A percentile compares a stretch with the other conserved stretches of the same genome.
phyloP scores from a whole-genome alignment of 2,329 filamentous ascomycete species.

The Fusarium virguliforme region DNA sequence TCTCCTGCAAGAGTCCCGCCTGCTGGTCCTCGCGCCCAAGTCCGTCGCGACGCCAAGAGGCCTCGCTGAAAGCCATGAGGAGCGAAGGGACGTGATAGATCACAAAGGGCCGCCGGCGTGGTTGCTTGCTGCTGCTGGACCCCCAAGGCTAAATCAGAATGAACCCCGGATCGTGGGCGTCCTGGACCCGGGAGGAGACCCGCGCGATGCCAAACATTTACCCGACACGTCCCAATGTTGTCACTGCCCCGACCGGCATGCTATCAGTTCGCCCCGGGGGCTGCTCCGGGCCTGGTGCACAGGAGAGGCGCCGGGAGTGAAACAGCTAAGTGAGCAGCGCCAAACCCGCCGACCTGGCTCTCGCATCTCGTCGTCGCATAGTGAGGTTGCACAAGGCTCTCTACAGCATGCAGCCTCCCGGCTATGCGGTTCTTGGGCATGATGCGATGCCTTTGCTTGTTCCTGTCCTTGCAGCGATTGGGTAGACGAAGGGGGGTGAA shows the following conservation, averaged over 20 bases:
- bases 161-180: conserved; percentile 12
- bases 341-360: conserved; percentile 2
- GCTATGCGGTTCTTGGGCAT: not conserved
- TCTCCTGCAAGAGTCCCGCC: conserved; percentile 12
- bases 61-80: conserved; percentile 29
- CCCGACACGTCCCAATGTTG: not conserved
- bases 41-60: conserved; percentile 34
- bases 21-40: conserved; percentile 20
- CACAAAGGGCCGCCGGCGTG: conserved; percentile 4
- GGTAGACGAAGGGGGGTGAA: not conserved
- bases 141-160: conserved; percentile 9
- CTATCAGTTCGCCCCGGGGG: not conserved
- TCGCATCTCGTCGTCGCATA: not conserved
- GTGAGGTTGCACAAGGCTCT: conserved; percentile 13
- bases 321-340: not conserved
- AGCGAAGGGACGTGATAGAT: conserved; percentile 35
- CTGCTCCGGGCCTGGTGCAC: not conserved
- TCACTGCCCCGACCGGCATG: not conserved
- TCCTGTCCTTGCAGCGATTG: not conserved
- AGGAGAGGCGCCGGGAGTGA: conserved; percentile 2
- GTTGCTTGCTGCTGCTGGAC: too few relatives aligned
- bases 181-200: conserved; percentile 2
- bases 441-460: not conserved
- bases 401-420: conserved; percentile 6
- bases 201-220: conserved; percentile 4